Conservation (phyloP, 331 rosid genomes). For the Malus hybrid region DNA sequence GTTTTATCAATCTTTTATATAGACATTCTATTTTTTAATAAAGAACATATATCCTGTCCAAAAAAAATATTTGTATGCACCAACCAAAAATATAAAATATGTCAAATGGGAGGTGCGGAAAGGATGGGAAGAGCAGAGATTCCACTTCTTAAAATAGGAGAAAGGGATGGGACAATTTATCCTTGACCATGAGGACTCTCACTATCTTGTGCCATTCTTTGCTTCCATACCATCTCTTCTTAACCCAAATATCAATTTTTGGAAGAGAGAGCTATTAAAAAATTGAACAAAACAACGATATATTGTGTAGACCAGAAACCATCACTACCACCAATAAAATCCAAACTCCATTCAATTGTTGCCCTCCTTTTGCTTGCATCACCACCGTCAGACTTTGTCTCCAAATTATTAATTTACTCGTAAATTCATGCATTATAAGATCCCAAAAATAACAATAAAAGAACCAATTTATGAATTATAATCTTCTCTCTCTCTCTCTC, state of each 20-base stretch:
- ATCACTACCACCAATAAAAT: slow-evolving; percentile 44
- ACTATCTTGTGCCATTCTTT: slow-evolving; percentile 33
- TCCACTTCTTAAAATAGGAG: slow-evolving; percentile 55
- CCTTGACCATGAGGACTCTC: slow-evolving; percentile 46
- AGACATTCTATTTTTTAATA: background rate
- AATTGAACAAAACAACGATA: slow-evolving; percentile 24
- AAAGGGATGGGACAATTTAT: slow-evolving; percentile 59
- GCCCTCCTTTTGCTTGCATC: slow-evolving; percentile 64
- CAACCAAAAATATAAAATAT: background rate
- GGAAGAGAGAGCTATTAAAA: slow-evolving; percentile 11
- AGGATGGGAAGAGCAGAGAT: slow-evolving; percentile 81
- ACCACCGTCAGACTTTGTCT: slow-evolving; percentile 50
- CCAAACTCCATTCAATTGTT: slow-evolving; percentile 56
- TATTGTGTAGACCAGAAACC: slow-evolving; percentile 5
- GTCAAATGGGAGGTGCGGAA: slow-evolving; percentile 49
- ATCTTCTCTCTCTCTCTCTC: background rate
- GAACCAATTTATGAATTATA: slow-evolving; percentile 1
- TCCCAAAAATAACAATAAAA: slow-evolving; percentile 9
- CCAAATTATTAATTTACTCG: slow-evolving; percentile 30
- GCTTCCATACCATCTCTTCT: slow-evolving; percentile 37
- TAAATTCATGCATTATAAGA: slow-evolving; percentile 31
- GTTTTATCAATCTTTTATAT: background rate
- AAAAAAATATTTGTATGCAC: background rate
- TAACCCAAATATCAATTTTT: slow-evolving; percentile 2
- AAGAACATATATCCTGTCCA: background rate